Evolutionary conservation across 345 rosid species (phyloP).

Genomic region (Angophora floribunda): DNA sequence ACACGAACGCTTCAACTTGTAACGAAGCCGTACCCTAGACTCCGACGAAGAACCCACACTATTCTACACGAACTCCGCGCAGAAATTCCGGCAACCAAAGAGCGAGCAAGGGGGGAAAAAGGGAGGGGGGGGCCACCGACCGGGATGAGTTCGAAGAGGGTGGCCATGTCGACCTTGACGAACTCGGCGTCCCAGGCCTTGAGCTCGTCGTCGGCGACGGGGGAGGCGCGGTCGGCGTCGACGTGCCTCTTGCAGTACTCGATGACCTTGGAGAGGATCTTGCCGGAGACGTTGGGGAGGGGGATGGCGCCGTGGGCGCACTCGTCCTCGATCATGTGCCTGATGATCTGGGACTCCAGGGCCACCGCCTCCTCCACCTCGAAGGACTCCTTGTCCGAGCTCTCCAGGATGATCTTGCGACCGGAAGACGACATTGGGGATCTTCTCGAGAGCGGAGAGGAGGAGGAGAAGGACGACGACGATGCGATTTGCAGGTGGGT

Average conservation of each 20-base stretch:
- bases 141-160: slow-evolving; percentile 58
- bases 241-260: slow-evolving; percentile 78
- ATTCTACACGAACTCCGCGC: neutral
- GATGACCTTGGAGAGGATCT: slow-evolving; percentile 55
- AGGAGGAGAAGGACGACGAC: too few relatives aligned
- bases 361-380: slow-evolving; percentile 60
- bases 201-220: slow-evolving; percentile 19
- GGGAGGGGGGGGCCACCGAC: slow-evolving; percentile 13
- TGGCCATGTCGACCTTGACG: slow-evolving; percentile 46
- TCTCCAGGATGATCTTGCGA: slow-evolving; percentile 32
- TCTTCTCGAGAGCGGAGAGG: neutral
- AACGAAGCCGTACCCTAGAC: neutral
- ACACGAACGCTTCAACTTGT: neutral
- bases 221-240: slow-evolving; percentile 24
- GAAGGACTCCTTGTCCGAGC: slow-evolving; percentile 59
- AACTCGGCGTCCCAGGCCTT: slow-evolving; percentile 53
- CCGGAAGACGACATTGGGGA: neutral
- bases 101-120: neutral
- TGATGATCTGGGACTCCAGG: slow-evolving; percentile 48
- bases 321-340: slow-evolving; percentile 60
- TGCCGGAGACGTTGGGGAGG: slow-evolving; percentile 56
- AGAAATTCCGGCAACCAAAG: neutral
- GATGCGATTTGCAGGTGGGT: neutral
- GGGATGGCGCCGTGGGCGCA: slow-evolving; percentile 55
- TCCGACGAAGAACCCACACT: neutral